Percentiles rank a stretch among this genome's conserved stretches.
phyloP scores from a whole-genome alignment of 768 basidiomycete species.

The Dioszegia aurantiaca region DNA sequence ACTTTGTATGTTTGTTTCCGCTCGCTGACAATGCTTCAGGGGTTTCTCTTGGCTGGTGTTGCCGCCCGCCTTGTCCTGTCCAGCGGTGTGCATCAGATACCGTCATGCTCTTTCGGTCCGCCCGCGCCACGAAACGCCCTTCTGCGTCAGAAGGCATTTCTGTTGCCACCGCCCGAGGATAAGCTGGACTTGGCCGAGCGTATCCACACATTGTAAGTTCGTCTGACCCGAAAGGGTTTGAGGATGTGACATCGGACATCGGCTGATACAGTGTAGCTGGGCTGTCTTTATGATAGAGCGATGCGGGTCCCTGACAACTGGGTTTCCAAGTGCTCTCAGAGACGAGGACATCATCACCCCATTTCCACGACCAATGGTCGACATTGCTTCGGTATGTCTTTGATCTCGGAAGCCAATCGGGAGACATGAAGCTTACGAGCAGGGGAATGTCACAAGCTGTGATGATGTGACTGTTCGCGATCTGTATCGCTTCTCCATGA shows the following conservation, averaged over 20 bases:
- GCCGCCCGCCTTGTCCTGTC: slow-evolving; percentile 23
- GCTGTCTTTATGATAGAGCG: slow-evolving; percentile 33
- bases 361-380: slow-evolving; percentile 33
- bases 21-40: slow-evolving; percentile 17
- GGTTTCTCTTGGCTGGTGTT: slow-evolving; percentile 32
- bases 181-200: slow-evolving; percentile 42
- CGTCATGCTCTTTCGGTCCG: slow-evolving; percentile 25
- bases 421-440: neutral
- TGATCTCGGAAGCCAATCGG: neutral
- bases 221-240: neutral
- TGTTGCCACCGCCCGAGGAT: slow-evolving; percentile 43
- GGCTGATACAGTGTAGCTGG: slow-evolving; percentile 30
- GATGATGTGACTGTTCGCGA: slow-evolving; percentile 39
- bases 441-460: slow-evolving; percentile 30
- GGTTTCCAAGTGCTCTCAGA: slow-evolving; percentile 28
- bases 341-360: slow-evolving; percentile 47
- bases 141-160: slow-evolving; percentile 25
- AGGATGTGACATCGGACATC: too few relatives aligned
- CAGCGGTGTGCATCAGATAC: slow-evolving; percentile 42
- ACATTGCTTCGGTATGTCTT: slow-evolving; percentile 36
- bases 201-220: slow-evolving; percentile 39
- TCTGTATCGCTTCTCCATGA: slow-evolving; percentile 24
- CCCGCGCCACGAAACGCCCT: slow-evolving; percentile 27
- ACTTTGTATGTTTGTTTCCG: neutral
- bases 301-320: slow-evolving; percentile 33